These are phyloP conservation scores for Teratosphaeria nubilosa DNA, from an alignment of 2,329 filamentous ascomycete species.

Conservation along the genomic window DNA sequence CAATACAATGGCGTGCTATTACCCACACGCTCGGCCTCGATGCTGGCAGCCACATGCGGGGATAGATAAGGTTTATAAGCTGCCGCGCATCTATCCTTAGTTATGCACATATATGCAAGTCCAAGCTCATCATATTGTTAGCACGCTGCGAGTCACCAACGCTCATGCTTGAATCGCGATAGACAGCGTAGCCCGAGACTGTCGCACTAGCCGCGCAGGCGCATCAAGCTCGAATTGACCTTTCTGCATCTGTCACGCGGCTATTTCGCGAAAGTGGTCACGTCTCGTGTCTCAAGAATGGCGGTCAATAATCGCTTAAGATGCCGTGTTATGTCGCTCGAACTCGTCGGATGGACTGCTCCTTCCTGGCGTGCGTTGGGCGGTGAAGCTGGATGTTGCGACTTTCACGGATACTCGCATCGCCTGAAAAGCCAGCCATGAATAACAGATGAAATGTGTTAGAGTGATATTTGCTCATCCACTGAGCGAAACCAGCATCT, in stretches of 20 bases:
- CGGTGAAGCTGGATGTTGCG: too few relatives aligned
- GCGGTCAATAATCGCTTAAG: background rate
- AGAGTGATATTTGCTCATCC: background rate
- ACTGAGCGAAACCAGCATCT: background rate
- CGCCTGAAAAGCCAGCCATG: too few relatives aligned
- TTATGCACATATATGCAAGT: background rate
- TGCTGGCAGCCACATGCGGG: conserved; percentile 1
- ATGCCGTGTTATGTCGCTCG: too few relatives aligned
- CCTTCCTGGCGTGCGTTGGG: too few relatives aligned
- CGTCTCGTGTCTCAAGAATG: background rate
- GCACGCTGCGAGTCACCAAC: background rate
- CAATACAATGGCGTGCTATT: background rate
- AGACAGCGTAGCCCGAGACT: background rate
- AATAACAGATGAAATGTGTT: background rate
- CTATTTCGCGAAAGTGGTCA: background rate
- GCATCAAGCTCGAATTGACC: background rate
- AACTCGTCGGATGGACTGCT: too few relatives aligned
- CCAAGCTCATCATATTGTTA: background rate
- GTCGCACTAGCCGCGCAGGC: background rate
- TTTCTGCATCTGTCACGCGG: background rate
- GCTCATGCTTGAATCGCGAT: background rate
- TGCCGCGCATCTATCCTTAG: conserved; percentile 1
- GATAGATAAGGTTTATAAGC: conserved; percentile 1
- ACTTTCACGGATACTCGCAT: too few relatives aligned
- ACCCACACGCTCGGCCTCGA: background rate